A percentile compares a stretch with the other conserved stretches of the same genome.
Evolutionary conservation across 176 grass and related monocot genomes (phyloP).

Genomic region (Hsuehochloa calcarea): DNA sequence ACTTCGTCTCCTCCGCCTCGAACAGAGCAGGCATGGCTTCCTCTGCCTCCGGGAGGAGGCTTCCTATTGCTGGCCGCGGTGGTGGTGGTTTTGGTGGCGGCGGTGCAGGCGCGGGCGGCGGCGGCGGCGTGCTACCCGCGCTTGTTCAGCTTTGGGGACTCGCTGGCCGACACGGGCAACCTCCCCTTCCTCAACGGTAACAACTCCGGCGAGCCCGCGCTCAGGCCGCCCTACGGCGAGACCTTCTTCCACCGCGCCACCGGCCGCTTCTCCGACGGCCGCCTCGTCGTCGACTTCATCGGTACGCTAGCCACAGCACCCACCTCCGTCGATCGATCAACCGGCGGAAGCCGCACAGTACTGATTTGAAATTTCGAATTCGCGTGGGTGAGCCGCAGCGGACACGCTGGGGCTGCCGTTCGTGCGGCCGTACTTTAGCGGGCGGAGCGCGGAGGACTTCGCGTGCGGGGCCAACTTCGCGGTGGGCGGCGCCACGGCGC

Average conservation of each 20-base stretch:
- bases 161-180: constrained; percentile 86
- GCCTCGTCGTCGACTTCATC: constrained; percentile 75
- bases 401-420: constrained; percentile 55
- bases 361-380: constrained; percentile 20
- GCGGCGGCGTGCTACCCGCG: constrained; percentile 48
- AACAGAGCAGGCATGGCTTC: constrained; percentile 26
- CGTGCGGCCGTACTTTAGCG: constrained; percentile 58
- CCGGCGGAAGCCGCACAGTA: not conserved
- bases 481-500: constrained; percentile 70
- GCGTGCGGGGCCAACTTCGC: constrained; percentile 79
- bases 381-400: constrained; percentile 24
- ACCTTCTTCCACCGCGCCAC: constrained; percentile 77
- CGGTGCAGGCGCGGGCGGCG: not conserved
- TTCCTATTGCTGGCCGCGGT: not conserved
- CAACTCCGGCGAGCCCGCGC: constrained; percentile 32
- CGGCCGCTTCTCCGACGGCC: constrained; percentile 72
- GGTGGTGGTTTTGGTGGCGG: not conserved
- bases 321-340: not conserved
- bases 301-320: constrained; percentile 27
- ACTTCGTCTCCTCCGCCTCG: not conserved
- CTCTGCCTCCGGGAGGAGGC: not conserved
- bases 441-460: constrained; percentile 43
- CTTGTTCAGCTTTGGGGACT: constrained; percentile 82
- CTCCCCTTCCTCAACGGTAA: constrained; percentile 34
- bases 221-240: constrained; percentile 60